Base-by-base conservation (phyloP, 2,329 filamentous ascomycete genomes). In the Aspergillus ibericus region DNA sequence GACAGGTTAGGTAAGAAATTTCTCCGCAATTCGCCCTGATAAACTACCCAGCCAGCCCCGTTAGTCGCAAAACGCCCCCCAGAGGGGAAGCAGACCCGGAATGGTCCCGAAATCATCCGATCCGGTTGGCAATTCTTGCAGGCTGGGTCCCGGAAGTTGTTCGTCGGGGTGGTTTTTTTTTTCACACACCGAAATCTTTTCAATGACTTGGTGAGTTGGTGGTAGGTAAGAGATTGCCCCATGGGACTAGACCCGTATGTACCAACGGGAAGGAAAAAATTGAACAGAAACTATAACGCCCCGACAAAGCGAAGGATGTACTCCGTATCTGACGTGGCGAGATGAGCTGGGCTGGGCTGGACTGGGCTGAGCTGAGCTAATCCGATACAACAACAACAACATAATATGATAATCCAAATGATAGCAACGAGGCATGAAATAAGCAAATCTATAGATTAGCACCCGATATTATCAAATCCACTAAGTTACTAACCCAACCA, bases 21-120 rank as follows among this genome's bases (percentile, higher is more conserved):
- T 59, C 63, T 65, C 65, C 60, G 62, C 64, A 63, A 56, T 64
- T 15, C 51, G 29, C 35, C 25, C 42, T 49, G 48, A 52, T 50
- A 49, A 44, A 36, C 29, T 16, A 27, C 49, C 50, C 53, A 60
- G 36, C 53, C 53, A 63, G 49, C 50, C 47, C 55, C 18, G 18
- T 52, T 53, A 58, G 42, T 52, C 35, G 54, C 46, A 56, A 50
- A 54, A 42, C 50, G 36, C 38, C 50, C 48, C 58, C 44, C 60
- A 59, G 48, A 52, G 49, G 49, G 53, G 44, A 58, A 56, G 32
- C 61, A 60, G 16, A 46, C 9, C 65, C 62, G 63, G 59, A 42
- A 55, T 62, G 60, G 29, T 57, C 47, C 65, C 65, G 65, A 60
- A 56, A 64, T 63, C 56, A 51, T 59, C 65, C 65, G 65, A 66